Base-by-base conservation (phyloP, 208 protist genomes). In the Trypanosoma mega region DNA sequence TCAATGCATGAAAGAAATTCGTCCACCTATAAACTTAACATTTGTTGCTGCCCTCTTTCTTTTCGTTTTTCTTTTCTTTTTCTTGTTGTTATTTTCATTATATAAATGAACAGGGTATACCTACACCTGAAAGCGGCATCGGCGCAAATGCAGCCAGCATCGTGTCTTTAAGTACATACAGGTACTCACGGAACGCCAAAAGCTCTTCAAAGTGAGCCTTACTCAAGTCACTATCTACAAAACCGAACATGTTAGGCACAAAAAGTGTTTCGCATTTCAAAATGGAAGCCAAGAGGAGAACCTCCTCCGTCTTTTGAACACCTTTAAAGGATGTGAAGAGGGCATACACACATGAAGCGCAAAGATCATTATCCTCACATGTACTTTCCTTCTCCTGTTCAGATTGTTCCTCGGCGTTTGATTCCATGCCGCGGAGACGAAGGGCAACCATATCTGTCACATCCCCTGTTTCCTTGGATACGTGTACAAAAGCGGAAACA, bases 171-270 rank as follows among this genome's bases (percentile, higher is more conserved):
- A 82, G 56, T 11, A 63, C 72, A 60, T 95, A 95, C 21, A 95
- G 59, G 41, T 79, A 90, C 64, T 92, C 72, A 8, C 88, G 79
- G 23, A 47, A 50, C 6, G 27, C 0, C 6, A 55, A 20, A n/a
- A 85, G 20, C 58, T 95, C 85, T 27, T 90, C 85, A 51, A 90
- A 92, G 53, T 80, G 85, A 5, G 74, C 74, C 69, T 87, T 92
- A 55, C 74, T 80, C 8, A 92, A 53, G 36, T 95, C 88, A 47
- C 76, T 87, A 14, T 95, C 88, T 14, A 85, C 78, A 56, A 92
- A 78, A 46, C 88, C 83, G 54, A 86, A 92, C 63, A 87, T 63
- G 60, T 63, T 85, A 12, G 88, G 82, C 29, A 91, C 72, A 2
- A 90, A 74, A 54, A 90, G 62, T 26, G 76, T 65, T 21, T 80